Base-by-base conservation (phyloP, 2,329 filamentous ascomycete species). In the Corynespora cassiicola region DNA sequence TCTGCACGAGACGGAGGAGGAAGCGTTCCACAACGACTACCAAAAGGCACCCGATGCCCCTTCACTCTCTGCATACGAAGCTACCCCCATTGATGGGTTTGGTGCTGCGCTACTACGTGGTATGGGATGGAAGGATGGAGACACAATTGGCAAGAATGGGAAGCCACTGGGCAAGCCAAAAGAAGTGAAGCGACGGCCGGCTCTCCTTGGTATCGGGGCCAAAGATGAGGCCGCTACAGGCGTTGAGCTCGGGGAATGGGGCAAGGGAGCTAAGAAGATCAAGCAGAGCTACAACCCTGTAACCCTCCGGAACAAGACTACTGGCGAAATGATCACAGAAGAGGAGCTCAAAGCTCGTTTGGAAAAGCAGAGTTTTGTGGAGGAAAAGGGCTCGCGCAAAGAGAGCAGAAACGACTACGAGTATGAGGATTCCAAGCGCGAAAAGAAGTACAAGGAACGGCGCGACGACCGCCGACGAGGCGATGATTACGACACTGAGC, bases 1-100 rank as follows among this genome's bases (percentile, higher is more conserved):
- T 5, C 52, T 63, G 4, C 59, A 76, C 10, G n/a, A 16, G 45
- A 39, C 54, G 2, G 77, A 76, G n/a, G 85, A 88, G 48, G 85
- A 87, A 42, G 84, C 83, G 3, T 91, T 90, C 58, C 75, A 76
- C 20, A 78, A 81, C 17, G 88, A 92, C 63, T 79, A 91, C 19
- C 76, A 80, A 9, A 74, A 80, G 17, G 86, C 90, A 1, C 90
- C 90, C 1, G 87, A 90, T 15, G 77, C 82, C 19, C 85, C 90
- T 4, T 88, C 84, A 0, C 73, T 95, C 12, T 87, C 88, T 21
- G 89, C 94, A 58, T 97, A 97, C 70, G 86, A 87, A 42, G 84
- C 86, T 9, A 86, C 96, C 46, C 92, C 94, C 0, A 90, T 97
- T 11, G 92, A 96, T 54, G 90, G 96, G 56, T 99, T 97, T 52